phyloP scores from a whole-genome alignment of 2,329 filamentous ascomycete genomes.

The Hypoxylon sp. region DNA sequence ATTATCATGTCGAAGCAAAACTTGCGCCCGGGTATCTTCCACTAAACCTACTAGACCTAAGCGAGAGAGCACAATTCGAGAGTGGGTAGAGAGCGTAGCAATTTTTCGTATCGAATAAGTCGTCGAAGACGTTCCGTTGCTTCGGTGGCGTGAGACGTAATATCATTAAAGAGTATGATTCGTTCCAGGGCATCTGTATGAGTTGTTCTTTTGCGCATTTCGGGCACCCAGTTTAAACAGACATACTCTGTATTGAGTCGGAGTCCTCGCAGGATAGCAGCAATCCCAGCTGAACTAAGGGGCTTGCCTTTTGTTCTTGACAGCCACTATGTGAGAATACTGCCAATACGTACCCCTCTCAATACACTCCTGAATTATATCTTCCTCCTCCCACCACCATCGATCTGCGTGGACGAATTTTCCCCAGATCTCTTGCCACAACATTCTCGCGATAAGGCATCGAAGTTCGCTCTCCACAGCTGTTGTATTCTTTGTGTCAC shows the following conservation, averaged over 20 bases:
- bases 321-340: slow-evolving; percentile 69
- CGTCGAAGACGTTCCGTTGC: slow-evolving; percentile 27
- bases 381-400: slow-evolving; percentile 75
- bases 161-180: slow-evolving; percentile 17
- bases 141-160: slow-evolving; percentile 38
- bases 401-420: slow-evolving; percentile 62
- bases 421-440: slow-evolving; percentile 75
- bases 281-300: not conserved
- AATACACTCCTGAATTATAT: slow-evolving; percentile 69
- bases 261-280: not conserved
- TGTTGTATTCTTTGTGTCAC: slow-evolving; percentile 50
- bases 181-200: slow-evolving; percentile 15
- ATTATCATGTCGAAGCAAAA: slow-evolving; percentile 25
- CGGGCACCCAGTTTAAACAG: not conserved
- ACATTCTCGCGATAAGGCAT: slow-evolving; percentile 67
- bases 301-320: slow-evolving; percentile 59
- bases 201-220: slow-evolving; percentile 10
- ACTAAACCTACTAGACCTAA: slow-evolving; percentile 26
- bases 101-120: slow-evolving; percentile 38
- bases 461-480: slow-evolving; percentile 64
- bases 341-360: slow-evolving; percentile 70
- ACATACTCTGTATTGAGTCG: slow-evolving; percentile 2
- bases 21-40: slow-evolving; percentile 39
- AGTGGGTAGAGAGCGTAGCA: slow-evolving; percentile 33
- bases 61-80: slow-evolving; percentile 17